Evolutionary conservation across 305 asterid species (phyloP).

Genomic region (Solanum aculeatissimum): DNA sequence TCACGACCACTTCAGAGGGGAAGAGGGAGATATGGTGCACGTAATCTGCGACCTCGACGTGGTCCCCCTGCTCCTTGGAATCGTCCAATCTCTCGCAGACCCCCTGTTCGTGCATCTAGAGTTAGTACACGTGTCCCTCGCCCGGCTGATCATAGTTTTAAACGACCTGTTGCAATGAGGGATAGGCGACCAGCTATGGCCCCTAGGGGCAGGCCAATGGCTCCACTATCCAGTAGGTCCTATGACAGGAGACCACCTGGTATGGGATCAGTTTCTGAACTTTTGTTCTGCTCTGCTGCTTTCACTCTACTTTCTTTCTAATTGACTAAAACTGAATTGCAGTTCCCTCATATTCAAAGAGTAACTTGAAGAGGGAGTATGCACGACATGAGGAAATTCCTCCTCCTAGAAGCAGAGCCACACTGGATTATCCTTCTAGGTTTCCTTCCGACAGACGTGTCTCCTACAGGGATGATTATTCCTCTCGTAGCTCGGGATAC

Average conservation of each 20-base stretch:
- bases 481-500: slow-evolving; percentile 69
- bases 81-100: slow-evolving; percentile 44
- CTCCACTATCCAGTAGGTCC: slow-evolving; percentile 62
- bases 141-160: slow-evolving; percentile 46
- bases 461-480: slow-evolving; percentile 66
- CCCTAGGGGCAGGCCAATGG: slow-evolving; percentile 61
- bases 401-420: slow-evolving; percentile 46
- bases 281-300: neutral
- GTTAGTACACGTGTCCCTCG: slow-evolving; percentile 48
- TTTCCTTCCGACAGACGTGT: slow-evolving; percentile 51
- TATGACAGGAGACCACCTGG: slow-evolving; percentile 95
- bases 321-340: slow-evolving; percentile 6
- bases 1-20: slow-evolving; percentile 97
- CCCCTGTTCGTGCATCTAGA: slow-evolving; percentile 53
- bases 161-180: slow-evolving; percentile 49
- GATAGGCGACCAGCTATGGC: slow-evolving; percentile 69
- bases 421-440: slow-evolving; percentile 50
- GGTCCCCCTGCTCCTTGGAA: slow-evolving; percentile 67
- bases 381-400: slow-evolving; percentile 2
- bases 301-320: neutral
- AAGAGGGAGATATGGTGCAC: slow-evolving; percentile 70
- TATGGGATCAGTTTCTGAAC: slow-evolving; percentile 10
- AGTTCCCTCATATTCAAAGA: slow-evolving; percentile 71
- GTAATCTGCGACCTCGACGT: slow-evolving; percentile 57
- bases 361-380: slow-evolving; percentile 63